Base-by-base conservation (phyloP, 1,139 yeast species). In the Candida tetrigidarum region DNA sequence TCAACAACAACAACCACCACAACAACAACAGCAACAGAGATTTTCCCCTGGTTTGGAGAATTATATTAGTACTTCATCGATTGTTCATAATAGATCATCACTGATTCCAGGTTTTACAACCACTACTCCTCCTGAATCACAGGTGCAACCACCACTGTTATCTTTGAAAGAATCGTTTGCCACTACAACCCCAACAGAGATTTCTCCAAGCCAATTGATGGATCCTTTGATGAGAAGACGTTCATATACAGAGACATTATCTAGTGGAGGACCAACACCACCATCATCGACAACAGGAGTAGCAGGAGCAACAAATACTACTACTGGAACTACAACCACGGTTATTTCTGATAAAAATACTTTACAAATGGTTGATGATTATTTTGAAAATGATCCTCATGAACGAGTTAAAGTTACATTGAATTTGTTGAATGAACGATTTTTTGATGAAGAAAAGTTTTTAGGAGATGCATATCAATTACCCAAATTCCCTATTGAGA, bases 401-500 rank as follows among this genome's bases (percentile, higher is more conserved):
- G 60, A 66, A 50, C 54, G 79, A 36, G 77, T 74, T 14, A 64
- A 69, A 45, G 76, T 73, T 9, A 66, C 67, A 1, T 46, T 62
- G 39, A 46, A 51, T 25, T 53, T 59, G 25, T 50, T 67, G 22
- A 56, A 61, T 38, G 63, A 61, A 35, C 52, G 60, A 19, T 66
- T 58, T 50, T 58, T 56, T 35, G 62, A 60, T 39, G 69, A 65
- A 44, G 66, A 61, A 44, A 58, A 59, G 49, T 66, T 54, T 49
- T 59, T 69, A 45, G 52, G 59, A 28, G 73, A 67, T 38, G 59
- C 65, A 33, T 62, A 59, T 52, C 76, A 69, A 51, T 63, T 74
- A 37, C 78, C 78, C 5, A 69, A 67, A 48, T 72, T 73, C 53
- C 76, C 78, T 3, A 58, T 67, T 44, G 77, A 71, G 46, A 57